Percentiles rank a stretch among this genome's conserved stretches.
phyloP scores from a whole-genome alignment of 2,329 filamentous ascomycete species.

The Beauveria caledonica region DNA sequence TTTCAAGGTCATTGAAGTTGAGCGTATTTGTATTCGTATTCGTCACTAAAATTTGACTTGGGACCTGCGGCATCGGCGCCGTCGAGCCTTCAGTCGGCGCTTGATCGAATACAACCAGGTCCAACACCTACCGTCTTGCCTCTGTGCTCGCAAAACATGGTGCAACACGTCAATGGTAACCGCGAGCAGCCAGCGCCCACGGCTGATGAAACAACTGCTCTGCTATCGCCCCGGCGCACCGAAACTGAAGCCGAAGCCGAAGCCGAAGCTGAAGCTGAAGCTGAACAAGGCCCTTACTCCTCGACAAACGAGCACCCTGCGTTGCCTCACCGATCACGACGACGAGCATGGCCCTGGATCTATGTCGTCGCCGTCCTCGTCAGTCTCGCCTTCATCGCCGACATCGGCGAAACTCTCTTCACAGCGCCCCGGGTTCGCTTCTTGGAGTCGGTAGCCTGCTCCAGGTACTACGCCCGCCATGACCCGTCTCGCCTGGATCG shows the following conservation, averaged over 20 bases:
- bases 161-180: background rate
- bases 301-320: background rate
- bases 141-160: background rate
- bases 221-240: background rate
- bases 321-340: background rate
- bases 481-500: background rate
- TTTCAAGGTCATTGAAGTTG: background rate
- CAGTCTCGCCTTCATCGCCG: background rate
- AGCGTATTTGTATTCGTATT: background rate
- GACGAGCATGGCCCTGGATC: background rate
- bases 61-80: background rate
- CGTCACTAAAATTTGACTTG: background rate
- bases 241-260: background rate
- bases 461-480: background rate
- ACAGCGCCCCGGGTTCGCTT: conserved; percentile 1
- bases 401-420: background rate
- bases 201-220: background rate
- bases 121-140: background rate
- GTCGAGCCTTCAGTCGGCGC: background rate
- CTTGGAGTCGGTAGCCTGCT: conserved; percentile 1
- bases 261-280: background rate
- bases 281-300: background rate
- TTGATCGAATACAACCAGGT: background rate
- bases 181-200: background rate
- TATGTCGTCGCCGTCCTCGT: background rate